Evolutionary conservation across 768 basidiomycete genomes (phyloP).

Genomic region (Lanmaoa rubissima): DNA sequence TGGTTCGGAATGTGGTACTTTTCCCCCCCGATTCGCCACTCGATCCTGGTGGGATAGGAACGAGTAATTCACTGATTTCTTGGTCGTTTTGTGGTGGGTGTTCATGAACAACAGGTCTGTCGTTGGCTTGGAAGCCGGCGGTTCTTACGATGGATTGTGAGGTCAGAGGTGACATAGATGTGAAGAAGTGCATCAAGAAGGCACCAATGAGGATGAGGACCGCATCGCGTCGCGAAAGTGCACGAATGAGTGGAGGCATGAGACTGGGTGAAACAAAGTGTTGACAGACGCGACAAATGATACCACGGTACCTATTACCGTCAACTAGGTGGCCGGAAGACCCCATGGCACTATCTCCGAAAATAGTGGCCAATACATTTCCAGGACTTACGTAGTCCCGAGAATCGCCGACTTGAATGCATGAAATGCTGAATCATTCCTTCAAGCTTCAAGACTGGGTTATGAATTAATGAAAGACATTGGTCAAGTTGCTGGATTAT

Average conservation of each 20-base stretch:
- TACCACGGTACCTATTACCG: background rate
- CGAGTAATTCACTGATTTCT: background rate
- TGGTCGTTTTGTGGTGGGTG: conserved; percentile 4
- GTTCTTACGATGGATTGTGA: conserved; percentile 35
- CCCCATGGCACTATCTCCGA: background rate
- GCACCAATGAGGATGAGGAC: conserved; percentile 60
- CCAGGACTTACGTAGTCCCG: background rate
- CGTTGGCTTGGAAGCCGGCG: conserved; percentile 8
- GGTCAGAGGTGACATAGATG: conserved; percentile 36
- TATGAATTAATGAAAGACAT: background rate
- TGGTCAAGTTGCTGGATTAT: background rate
- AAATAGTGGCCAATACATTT: background rate
- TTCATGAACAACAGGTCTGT: background rate
- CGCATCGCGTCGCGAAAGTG: conserved; percentile 54
- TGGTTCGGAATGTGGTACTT: background rate
- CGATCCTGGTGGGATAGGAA: background rate
- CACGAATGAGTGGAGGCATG: conserved; percentile 40
- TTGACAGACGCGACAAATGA: background rate
- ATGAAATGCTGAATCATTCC: background rate
- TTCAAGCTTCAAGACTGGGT: too few relatives aligned
- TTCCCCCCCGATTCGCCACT: background rate
- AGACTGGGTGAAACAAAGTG: background rate
- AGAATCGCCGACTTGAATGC: background rate
- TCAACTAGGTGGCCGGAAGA: background rate
- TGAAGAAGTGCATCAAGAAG: conserved; percentile 51